Evolutionary conservation across 768 basidiomycete genomes (phyloP), one percentile per base, ranked within the genome.

Genomic region (Hericium rajendrae): DNA sequence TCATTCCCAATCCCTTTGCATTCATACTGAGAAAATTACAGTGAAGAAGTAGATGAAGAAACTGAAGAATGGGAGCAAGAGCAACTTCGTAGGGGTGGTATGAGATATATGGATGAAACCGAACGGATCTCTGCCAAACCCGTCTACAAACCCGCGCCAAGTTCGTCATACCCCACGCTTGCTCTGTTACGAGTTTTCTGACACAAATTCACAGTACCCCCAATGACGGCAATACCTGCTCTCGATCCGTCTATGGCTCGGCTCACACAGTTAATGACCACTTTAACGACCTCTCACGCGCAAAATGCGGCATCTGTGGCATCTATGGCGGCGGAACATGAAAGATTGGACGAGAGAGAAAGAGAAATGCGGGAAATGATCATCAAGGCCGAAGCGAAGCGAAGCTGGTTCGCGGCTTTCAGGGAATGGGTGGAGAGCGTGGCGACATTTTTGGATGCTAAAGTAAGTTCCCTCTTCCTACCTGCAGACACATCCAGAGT

Each of bases 401-500:
- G 89, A 51, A 82, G 82, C 16, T 94, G 91, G 91, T 92, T 93
- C 63, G 73, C 72, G 11, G 78, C 79, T 53, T 89, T 94, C 72
- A 78, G 74, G 54, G 87, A 90, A 39, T 91, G 88, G 86, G 71
- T 91, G 0, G 91, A 93, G 68, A 81, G 80, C 58, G 80, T 93
- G 6, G 91, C 88, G 4, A 79, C 79, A n/a, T 93, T 94, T 68
- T 73, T 94, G 18, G 91, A 94, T 64, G 88, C 89, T 72, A 94
- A 94, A 83, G 91, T 88, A 18, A 3, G 70, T 58, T 50, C 50
- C 16, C 22, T 22, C 2, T n/a, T 46, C 24, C n/a, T 18, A 6
- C 4, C 38, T 22, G 54, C 60, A 10, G 9, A 2, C 32, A 10
- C 9, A 8, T 10, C 1, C 32, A 32, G 32, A 32, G 32, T 32